Percentiles rank a stretch among this genome's conserved stretches.
Evolutionary conservation across 345 rosid genomes (phyloP).

Genomic region (Gossypium australe): DNA sequence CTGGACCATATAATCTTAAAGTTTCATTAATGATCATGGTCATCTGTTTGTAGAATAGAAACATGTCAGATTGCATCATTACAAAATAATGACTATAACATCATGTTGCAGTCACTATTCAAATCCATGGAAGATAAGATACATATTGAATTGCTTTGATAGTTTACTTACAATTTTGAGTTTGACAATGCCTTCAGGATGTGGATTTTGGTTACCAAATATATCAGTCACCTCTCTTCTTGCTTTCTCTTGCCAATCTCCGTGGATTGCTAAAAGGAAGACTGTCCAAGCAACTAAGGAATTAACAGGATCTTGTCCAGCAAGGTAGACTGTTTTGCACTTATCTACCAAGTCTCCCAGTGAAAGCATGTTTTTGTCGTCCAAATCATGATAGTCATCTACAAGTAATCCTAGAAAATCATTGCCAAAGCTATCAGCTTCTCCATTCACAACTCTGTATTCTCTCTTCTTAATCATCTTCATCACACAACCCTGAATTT

Average conservation of each 20-base stretch:
- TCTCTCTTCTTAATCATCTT: background rate
- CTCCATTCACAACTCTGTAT: background rate
- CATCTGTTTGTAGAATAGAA: background rate
- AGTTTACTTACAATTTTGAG: background rate
- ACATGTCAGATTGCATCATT: background rate
- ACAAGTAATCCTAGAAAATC: background rate
- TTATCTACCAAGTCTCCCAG: background rate
- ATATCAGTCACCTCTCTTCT: background rate
- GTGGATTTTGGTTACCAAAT: background rate
- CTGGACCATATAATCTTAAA: background rate
- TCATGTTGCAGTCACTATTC: no score
- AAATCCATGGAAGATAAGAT: no score
- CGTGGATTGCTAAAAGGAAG: background rate
- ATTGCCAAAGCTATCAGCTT: background rate
- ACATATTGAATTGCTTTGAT: background rate
- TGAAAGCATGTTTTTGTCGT: background rate
- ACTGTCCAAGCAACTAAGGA: background rate
- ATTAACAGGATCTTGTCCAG: background rate
- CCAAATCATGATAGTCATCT: background rate
- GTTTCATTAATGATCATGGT: background rate
- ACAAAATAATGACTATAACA: background rate
- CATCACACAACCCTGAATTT: background rate
- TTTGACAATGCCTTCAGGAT: background rate
- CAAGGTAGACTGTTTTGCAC: background rate
- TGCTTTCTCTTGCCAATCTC: background rate